phyloP scores from a whole-genome alignment of 73 alveolate species.

The Paraurostyla sp. region DNA sequence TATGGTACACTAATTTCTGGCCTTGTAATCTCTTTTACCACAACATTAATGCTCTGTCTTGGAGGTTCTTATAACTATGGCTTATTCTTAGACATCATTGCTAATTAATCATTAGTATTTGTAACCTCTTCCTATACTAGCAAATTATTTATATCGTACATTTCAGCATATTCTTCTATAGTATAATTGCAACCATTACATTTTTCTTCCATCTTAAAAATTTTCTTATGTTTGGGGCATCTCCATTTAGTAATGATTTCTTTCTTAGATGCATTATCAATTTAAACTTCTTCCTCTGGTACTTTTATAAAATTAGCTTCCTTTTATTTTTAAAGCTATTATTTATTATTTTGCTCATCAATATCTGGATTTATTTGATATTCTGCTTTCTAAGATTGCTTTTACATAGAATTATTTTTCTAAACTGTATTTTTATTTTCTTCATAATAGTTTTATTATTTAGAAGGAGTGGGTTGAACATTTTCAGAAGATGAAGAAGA shows the following conservation, averaged over 20 bases:
- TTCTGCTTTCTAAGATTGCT: no score
- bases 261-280: no score
- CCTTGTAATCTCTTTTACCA: no score
- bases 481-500: no score
- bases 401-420: no score
- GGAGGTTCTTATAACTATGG: background rate
- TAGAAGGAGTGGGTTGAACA: no score
- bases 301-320: background rate
- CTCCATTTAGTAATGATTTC: conserved; percentile 11
- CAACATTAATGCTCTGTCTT: no score
- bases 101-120: background rate
- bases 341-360: no score
- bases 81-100: background rate
- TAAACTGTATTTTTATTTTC: no score
- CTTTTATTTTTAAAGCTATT: background rate
- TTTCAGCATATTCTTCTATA: background rate
- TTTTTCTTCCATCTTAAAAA: background rate
- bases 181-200: background rate
- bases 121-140: background rate
- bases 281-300: background rate
- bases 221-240: background rate
- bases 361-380: no score
- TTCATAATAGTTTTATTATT: no score
- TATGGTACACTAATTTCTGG: background rate
- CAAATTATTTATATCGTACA: background rate